A percentile compares a stretch with the other conserved stretches of the same genome.
phyloP scores from a whole-genome alignment of 176 grass and related monocot species.

The Saccharum spontaneum region DNA sequence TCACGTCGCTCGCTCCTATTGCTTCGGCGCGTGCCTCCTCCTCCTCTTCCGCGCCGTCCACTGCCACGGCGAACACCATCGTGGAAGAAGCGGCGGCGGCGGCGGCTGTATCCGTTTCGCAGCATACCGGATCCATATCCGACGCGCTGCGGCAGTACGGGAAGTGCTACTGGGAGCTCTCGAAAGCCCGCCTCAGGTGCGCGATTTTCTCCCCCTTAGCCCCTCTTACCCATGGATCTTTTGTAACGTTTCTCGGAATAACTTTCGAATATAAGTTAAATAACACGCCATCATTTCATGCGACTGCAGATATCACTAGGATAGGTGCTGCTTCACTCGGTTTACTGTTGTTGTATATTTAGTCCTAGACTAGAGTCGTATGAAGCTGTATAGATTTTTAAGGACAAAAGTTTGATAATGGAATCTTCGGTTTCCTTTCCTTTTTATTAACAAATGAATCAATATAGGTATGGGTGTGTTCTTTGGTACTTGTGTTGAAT shows the following conservation, averaged over 20 bases:
- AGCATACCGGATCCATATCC: constrained; percentile 40
- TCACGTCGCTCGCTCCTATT: constrained; percentile 7
- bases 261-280: not conserved
- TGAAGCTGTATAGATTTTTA: not conserved
- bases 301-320: not conserved
- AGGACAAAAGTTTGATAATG: not conserved
- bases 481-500: not conserved
- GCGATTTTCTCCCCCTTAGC: not conserved
- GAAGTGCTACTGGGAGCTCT: constrained; percentile 89
- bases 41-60: constrained; percentile 23
- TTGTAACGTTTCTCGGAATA: not conserved
- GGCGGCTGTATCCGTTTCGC: constrained; percentile 36
- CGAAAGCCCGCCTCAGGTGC: constrained; percentile 92
- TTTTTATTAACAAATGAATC: not conserved
- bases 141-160: constrained; percentile 59
- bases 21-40: constrained; percentile 11
- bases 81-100: constrained; percentile 40
- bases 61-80: constrained; percentile 12
- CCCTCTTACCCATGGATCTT: not conserved
- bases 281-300: not conserved
- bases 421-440: not conserved
- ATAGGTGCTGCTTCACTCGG: not conserved
- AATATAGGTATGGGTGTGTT: not conserved
- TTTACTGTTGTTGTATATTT: not conserved
- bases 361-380: not conserved